Evolutionary conservation across 305 asterid species (phyloP).

Genomic region (Solanum aculeatissimum): DNA sequence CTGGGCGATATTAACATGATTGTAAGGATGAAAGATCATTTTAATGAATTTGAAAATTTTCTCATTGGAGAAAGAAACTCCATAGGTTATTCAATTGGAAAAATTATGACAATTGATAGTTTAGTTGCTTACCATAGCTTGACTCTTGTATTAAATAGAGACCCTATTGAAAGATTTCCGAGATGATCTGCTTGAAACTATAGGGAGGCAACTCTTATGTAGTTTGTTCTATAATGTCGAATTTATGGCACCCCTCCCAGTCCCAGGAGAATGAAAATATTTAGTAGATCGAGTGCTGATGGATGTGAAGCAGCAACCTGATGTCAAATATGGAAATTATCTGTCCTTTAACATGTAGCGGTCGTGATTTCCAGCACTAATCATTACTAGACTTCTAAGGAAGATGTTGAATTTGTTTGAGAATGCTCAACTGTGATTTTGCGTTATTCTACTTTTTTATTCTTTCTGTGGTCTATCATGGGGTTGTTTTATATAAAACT

Average conservation of each 20-base stretch:
- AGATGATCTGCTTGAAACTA: background rate
- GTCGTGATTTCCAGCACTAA: background rate
- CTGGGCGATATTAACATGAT: background rate
- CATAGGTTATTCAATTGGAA: background rate
- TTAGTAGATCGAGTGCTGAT: background rate
- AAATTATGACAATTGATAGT: background rate
- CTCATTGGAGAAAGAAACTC: background rate
- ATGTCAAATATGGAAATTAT: background rate
- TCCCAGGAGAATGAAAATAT: background rate
- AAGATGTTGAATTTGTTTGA: background rate
- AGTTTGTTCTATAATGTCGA: background rate
- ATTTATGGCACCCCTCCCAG: background rate
- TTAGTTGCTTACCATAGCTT: background rate
- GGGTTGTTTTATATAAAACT: background rate
- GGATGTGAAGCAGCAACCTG: background rate
- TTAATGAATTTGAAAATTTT: background rate
- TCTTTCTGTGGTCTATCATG: background rate
- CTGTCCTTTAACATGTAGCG: background rate
- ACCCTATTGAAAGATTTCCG: background rate
- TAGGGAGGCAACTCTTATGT: background rate
- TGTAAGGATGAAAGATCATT: background rate
- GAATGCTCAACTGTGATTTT: background rate
- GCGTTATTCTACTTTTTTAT: background rate
- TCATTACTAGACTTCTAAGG: background rate
- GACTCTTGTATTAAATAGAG: background rate